Percentiles rank a stretch among this genome's conserved stretches.
phyloP scores from a whole-genome alignment of 2,329 filamentous ascomycete species.

The Trichoderma atroviride region DNA sequence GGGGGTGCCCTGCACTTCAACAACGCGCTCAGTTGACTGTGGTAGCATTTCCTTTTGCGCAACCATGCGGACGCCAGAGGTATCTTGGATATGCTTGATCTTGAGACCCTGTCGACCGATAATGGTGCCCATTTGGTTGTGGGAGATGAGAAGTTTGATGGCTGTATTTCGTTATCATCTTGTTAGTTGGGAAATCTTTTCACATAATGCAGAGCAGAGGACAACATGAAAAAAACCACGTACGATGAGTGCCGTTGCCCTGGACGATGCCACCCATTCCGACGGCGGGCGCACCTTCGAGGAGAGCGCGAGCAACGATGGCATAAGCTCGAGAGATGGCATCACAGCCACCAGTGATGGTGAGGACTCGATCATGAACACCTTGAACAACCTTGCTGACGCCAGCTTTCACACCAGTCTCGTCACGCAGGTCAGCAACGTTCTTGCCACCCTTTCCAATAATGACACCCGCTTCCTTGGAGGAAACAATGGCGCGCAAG shows the following conservation, averaged over 20 bases:
- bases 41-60: constrained; percentile 99
- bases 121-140: constrained; percentile 99
- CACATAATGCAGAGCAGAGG: not conserved
- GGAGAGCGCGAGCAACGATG: constrained; percentile 85
- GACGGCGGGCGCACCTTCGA: constrained; percentile 92
- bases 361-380: constrained; percentile 94
- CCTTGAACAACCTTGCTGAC: constrained; percentile 99
- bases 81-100: constrained; percentile 99
- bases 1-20: constrained; percentile 93
- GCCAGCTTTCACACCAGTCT: constrained; percentile 96
- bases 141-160: constrained; percentile 95
- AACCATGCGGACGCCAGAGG: constrained; percentile 96
- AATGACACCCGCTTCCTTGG: constrained; percentile 98
- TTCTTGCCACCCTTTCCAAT: constrained; percentile 99
- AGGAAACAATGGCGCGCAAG: constrained; percentile 94
- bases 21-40: constrained; percentile 96
- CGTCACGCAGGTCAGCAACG: constrained; percentile 92
- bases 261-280: constrained; percentile 92
- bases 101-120: constrained; percentile 95
- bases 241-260: constrained; percentile 93
- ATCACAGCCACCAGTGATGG: constrained; percentile 87
- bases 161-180: constrained; percentile 54
- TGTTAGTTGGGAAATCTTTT: not conserved
- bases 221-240: constrained; percentile 22
- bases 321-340: constrained; percentile 90